phyloP scores from a whole-genome alignment of 164 flowering plant species.

The Cinnamomum micranthum region DNA sequence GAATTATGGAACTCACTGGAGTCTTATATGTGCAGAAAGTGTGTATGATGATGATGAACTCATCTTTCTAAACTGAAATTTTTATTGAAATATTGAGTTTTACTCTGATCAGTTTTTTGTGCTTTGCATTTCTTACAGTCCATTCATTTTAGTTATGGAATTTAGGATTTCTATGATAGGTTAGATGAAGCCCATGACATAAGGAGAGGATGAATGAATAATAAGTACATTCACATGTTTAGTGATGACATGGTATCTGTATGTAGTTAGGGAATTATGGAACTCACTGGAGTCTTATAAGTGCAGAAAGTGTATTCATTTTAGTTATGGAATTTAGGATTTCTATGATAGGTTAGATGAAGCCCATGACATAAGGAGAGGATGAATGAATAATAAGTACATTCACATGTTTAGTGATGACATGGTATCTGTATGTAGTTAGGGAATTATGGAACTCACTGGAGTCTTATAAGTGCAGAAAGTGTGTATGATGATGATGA shows the following conservation, averaged over 20 bases:
- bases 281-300: neutral
- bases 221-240: neutral
- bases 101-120: neutral
- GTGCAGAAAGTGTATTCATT: neutral
- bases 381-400: neutral
- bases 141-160: too few relatives aligned
- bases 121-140: too few relatives aligned
- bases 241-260: neutral
- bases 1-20: neutral
- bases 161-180: neutral
- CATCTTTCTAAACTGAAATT: neutral
- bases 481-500: neutral
- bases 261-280: neutral
- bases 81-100: neutral
- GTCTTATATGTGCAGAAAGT: neutral
- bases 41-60: neutral
- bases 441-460: neutral
- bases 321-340: too few relatives aligned
- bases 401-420: constrained; percentile 1
- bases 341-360: neutral
- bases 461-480: neutral
- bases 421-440: neutral
- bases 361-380: neutral
- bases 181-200: neutral
- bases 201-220: too few relatives aligned